Conservation (phyloP, 139 green algal genomes). For the Prasinococcaceae sp. region DNA sequence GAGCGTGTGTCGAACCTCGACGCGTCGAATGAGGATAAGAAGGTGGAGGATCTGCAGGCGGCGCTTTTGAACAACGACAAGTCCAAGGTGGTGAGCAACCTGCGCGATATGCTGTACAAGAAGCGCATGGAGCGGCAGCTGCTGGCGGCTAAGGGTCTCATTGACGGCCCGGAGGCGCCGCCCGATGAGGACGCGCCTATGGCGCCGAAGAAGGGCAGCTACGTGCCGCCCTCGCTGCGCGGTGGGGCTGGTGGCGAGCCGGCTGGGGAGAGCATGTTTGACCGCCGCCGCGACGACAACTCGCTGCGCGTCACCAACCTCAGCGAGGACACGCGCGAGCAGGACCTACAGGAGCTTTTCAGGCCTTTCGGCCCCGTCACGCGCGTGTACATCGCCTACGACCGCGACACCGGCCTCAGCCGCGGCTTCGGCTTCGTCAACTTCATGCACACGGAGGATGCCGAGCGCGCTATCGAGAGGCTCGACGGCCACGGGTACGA, state of each 20-base stretch:
- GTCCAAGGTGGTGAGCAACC: not conserved
- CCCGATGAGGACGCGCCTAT: constrained; percentile 59
- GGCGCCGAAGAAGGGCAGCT: constrained; percentile 35
- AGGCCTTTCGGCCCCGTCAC: constrained; percentile 79
- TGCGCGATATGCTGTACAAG: constrained; percentile 77
- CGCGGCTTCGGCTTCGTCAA: constrained; percentile 98
- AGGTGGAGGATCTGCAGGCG: constrained; percentile 2
- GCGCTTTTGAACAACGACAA: not conserved
- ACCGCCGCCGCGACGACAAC: constrained; percentile 77
- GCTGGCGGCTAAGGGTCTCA: not conserved
- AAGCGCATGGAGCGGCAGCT: constrained; percentile 56
- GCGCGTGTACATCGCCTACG: constrained; percentile 86
- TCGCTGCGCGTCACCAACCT: constrained; percentile 92
- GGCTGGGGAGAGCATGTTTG: constrained; percentile 50
- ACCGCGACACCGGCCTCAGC: constrained; percentile 79
- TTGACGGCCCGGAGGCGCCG: constrained; percentile 43
- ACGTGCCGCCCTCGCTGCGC: constrained; percentile 68
- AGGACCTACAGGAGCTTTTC: constrained; percentile 89
- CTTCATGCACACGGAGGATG: constrained; percentile 78
- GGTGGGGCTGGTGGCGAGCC: constrained; percentile 15
- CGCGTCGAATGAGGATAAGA: constrained; percentile 17
- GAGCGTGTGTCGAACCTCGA: no score
- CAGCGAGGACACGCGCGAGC: constrained; percentile 83
- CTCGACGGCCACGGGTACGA: constrained; percentile 92
- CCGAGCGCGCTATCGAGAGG: constrained; percentile 71